A percentile compares a stretch with the other conserved stretches of the same genome.
These are phyloP conservation scores for Funneliformis geosporum DNA, from an alignment of 192 early-diverging fungal species.

Conservation along the genomic window DNA sequence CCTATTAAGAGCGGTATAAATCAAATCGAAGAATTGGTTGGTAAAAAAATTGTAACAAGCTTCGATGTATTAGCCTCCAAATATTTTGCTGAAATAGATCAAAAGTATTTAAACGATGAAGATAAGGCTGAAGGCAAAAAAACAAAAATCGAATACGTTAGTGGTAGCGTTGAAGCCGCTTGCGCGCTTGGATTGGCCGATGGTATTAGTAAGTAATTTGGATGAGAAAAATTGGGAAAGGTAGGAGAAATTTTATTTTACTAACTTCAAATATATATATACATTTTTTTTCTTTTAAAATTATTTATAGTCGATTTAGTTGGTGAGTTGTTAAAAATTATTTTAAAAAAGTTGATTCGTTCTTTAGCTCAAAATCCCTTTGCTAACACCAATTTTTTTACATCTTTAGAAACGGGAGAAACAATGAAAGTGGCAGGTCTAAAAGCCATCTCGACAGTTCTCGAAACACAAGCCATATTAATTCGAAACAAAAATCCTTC, in stretches of 20 bases:
- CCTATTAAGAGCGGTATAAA: constrained; percentile 59
- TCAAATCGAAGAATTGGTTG: constrained; percentile 71
- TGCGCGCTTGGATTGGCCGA: constrained; percentile 96
- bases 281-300: not conserved
- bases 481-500: constrained; percentile 79
- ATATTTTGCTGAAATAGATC: constrained; percentile 79
- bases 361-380: not conserved
- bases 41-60: constrained; percentile 93
- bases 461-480: constrained; percentile 86
- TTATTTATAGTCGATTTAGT: constrained; percentile 47
- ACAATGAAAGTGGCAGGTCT: constrained; percentile 99
- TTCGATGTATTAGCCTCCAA: constrained; percentile 73
- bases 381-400: constrained; percentile 35
- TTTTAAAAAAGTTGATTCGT: not conserved
- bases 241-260: not conserved
- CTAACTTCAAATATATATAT: no score
- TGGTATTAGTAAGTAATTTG: constrained; percentile 74
- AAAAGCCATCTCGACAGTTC: constrained; percentile 80
- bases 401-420: constrained; percentile 88
- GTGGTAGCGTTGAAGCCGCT: constrained; percentile 93
- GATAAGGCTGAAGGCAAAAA: constrained; percentile 40
- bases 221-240: not conserved
- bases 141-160: constrained; percentile 85
- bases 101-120: constrained; percentile 37
- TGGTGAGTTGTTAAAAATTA: constrained; percentile 35